Percentiles rank a stretch among this genome's conserved stretches.
These are phyloP conservation scores for Grigorovia transvaalensis DNA, from an alignment of 805 yeast species.

Conservation along the genomic window DNA sequence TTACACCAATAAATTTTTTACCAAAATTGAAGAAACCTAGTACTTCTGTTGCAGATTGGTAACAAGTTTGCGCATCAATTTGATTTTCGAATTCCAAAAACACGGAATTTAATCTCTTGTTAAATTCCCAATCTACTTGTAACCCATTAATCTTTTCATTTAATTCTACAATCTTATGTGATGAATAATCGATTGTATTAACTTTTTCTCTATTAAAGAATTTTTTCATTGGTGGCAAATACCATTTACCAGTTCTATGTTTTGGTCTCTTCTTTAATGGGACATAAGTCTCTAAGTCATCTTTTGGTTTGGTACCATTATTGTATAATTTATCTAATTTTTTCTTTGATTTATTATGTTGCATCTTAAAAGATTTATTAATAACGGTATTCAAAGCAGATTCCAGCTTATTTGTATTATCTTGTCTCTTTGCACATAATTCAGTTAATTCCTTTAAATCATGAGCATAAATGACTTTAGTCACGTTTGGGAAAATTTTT, in stretches of 20 bases:
- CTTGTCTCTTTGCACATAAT: constrained; percentile 50
- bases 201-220: constrained; percentile 67
- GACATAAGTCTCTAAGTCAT: constrained; percentile 53
- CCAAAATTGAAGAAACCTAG: constrained; percentile 33
- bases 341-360: constrained; percentile 50
- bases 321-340: constrained; percentile 22
- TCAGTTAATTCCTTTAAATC: constrained; percentile 48
- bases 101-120: constrained; percentile 52
- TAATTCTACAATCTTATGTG: constrained; percentile 55
- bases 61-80: constrained; percentile 80
- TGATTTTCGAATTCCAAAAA: constrained; percentile 77
- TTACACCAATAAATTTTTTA: constrained; percentile 47
- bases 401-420: constrained; percentile 53
- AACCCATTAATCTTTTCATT: constrained; percentile 50
- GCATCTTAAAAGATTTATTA: constrained; percentile 47
- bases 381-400: constrained; percentile 51
- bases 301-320: constrained; percentile 40
- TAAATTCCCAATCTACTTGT: constrained; percentile 45
- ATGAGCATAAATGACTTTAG: constrained; percentile 53
- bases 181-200: constrained; percentile 66
- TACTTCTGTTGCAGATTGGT: constrained; percentile 61
- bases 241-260: constrained; percentile 49
- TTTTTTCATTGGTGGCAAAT: constrained; percentile 12
- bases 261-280: constrained; percentile 72
- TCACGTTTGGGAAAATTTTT: constrained; percentile 52